Evolutionary conservation across 441 rosid genomes (phyloP).

Genomic region (Isatis lusitanica): DNA sequence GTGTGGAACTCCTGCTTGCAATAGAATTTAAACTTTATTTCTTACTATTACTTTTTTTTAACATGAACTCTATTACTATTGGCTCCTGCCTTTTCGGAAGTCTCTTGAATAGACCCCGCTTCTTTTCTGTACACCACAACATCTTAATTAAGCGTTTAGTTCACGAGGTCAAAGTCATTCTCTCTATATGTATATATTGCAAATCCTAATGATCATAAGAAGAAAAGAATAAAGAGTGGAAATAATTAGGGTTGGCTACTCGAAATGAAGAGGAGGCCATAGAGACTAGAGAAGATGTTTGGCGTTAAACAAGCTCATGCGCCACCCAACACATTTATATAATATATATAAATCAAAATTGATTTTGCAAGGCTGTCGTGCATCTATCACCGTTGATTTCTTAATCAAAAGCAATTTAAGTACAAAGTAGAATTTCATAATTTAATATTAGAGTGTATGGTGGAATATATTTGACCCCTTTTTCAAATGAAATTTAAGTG

Average conservation of each 20-base stretch:
- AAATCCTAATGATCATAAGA: neutral
- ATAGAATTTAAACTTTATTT: slow-evolving; percentile 5
- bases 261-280: slow-evolving; percentile 15
- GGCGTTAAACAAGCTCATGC: neutral
- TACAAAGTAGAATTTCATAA: slow-evolving; percentile 5
- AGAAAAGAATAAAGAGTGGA: neutral
- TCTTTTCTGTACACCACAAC: neutral
- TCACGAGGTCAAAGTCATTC: neutral
- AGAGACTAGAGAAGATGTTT: neutral
- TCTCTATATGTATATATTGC: neutral
- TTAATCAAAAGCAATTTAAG: slow-evolving; percentile 19
- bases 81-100: slow-evolving; percentile 29
- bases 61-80: neutral
- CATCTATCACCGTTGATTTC: slow-evolving; percentile 21
- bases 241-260: slow-evolving; percentile 19
- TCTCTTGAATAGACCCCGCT: neutral
- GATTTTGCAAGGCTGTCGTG: slow-evolving; percentile 23
- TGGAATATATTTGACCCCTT: slow-evolving; percentile 19
- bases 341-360: neutral
- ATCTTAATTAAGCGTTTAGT: neutral
- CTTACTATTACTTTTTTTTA: neutral
- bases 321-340: slow-evolving; percentile 16
- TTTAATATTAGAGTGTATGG: neutral
- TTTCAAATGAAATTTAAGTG: neutral
- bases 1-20: neutral